phyloP scores from a whole-genome alignment of 805 yeast species.

The Cyberlindnera americana region DNA sequence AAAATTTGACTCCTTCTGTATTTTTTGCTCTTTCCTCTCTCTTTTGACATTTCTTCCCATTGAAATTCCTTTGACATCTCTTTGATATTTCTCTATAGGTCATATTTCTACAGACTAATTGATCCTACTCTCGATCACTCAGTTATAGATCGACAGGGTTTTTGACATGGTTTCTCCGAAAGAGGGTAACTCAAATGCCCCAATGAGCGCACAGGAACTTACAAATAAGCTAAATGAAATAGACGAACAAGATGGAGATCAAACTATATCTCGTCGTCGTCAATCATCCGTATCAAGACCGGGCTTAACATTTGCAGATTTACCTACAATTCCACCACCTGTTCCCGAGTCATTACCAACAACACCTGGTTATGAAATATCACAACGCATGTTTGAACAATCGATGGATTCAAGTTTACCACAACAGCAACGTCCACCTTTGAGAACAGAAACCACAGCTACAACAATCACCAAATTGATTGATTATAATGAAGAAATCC shows the following conservation, averaged over 20 bases:
- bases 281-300: slow-evolving; percentile 9
- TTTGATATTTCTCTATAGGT: too few relatives aligned
- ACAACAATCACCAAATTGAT: slow-evolving; percentile 13
- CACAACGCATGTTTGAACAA: slow-evolving; percentile 15
- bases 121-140: too few relatives aligned
- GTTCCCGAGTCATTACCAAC: slow-evolving; percentile 40
- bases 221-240: not conserved
- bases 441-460: slow-evolving; percentile 10
- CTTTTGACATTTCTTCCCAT: too few relatives aligned
- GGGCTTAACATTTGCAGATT: slow-evolving; percentile 14
- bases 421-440: slow-evolving; percentile 12
- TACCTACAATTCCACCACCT: slow-evolving; percentile 31
- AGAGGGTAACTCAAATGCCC: not conserved
- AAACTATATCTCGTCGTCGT: slow-evolving; percentile 12
- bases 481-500: slow-evolving; percentile 8
- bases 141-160: too few relatives aligned
- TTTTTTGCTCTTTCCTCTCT: too few relatives aligned
- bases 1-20: too few relatives aligned
- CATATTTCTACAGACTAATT: too few relatives aligned
- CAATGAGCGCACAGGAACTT: not conserved
- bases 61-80: too few relatives aligned
- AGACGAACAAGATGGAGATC: not conserved
- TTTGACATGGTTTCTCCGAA: slow-evolving; percentile 1
- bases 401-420: slow-evolving; percentile 3
- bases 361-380: slow-evolving; percentile 37